phyloP scores from a whole-genome alignment of 1,284 basidiomycete species.

The Neotropicomus parvogracilis region DNA sequence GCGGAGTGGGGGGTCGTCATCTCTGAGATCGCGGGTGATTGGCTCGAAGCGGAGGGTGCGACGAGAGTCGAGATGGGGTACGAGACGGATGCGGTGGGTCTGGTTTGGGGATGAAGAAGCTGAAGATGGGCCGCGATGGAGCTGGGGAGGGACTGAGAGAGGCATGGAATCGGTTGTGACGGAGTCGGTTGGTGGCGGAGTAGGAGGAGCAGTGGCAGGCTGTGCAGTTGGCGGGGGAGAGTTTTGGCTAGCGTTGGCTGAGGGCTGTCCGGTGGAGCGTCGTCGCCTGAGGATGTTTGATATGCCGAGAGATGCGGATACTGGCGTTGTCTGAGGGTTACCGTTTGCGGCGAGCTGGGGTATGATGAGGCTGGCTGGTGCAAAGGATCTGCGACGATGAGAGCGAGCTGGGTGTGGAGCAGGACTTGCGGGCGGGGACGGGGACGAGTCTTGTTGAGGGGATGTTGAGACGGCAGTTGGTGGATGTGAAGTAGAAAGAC shows the following conservation, averaged over 20 bases:
- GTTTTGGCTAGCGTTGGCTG: slow-evolving; percentile 20
- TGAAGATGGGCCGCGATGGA: slow-evolving; percentile 25
- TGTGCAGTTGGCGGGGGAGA: slow-evolving; percentile 15
- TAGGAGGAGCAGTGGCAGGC: slow-evolving; percentile 15
- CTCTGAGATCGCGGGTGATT: slow-evolving; percentile 78
- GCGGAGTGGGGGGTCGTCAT: slow-evolving; percentile 69
- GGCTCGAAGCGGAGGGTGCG: slow-evolving; percentile 92
- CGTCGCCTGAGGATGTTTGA: slow-evolving; percentile 49
- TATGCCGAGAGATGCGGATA: slow-evolving; percentile 34
- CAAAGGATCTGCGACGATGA: slow-evolving; percentile 29
- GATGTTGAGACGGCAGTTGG: slow-evolving; percentile 9
- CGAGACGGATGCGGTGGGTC: slow-evolving; percentile 73
- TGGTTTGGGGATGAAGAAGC: slow-evolving; percentile 17
- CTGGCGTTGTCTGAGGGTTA: slow-evolving; percentile 22
- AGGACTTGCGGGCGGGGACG: slow-evolving; percentile 25
- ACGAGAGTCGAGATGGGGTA: slow-evolving; percentile 89
- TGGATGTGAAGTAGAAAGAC: slow-evolving; percentile 25
- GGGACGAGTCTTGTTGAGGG: slow-evolving; percentile 10
- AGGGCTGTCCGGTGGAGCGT: slow-evolving; percentile 44
- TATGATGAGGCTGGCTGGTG: slow-evolving; percentile 21
- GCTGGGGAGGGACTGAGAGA: slow-evolving; percentile 23
- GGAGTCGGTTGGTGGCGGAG: slow-evolving; percentile 9
- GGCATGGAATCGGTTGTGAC: slow-evolving; percentile 19
- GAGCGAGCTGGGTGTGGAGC: slow-evolving; percentile 2
- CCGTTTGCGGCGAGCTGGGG: slow-evolving; percentile 22